phyloP scores from a whole-genome alignment of 306 rosid species.

The Canavalia gladiata region DNA sequence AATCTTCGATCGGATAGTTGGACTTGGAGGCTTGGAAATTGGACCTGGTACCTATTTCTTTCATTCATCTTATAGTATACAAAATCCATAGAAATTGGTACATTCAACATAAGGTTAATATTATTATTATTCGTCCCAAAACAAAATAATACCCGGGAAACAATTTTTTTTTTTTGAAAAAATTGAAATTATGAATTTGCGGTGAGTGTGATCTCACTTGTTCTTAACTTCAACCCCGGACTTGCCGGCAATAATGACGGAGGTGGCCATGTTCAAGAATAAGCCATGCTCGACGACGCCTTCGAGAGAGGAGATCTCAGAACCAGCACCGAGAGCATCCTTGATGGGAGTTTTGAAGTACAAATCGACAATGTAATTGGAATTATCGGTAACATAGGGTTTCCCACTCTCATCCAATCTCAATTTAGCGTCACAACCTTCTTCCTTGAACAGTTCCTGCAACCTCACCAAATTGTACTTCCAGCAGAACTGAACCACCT shows the following conservation, averaged over 20 bases:
- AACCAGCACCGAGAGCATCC: conserved; percentile 70
- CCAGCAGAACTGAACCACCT: conserved; percentile 94
- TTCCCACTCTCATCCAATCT: conserved; percentile 65
- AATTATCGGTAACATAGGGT: conserved; percentile 82
- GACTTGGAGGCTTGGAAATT: no score
- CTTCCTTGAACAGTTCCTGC: conserved; percentile 69
- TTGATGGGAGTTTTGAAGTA: conserved; percentile 75
- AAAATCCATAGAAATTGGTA: no score
- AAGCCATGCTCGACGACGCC: conserved; percentile 91
- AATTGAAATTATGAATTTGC: neutral
- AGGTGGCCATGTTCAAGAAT: conserved; percentile 83
- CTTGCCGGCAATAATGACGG: conserved; percentile 74
- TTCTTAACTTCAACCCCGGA: conserved; percentile 65
- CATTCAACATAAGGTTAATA: no score
- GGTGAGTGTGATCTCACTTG: conserved; percentile 54
- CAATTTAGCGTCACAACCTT: conserved; percentile 76
- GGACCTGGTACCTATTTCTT: no score
- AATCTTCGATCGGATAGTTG: no score
- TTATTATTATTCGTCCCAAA: no score
- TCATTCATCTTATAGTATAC: no score
- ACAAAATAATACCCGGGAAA: neutral
- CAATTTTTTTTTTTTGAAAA: no score
- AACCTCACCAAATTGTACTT: conserved; percentile 72
- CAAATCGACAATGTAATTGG: conserved; percentile 82
- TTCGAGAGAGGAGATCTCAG: conserved; percentile 73